Evolutionary conservation across 495 filamentous ascomycete genomes (phyloP), one percentile per base, ranked within the genome.

Genomic region (Penicillium riverlandense): DNA sequence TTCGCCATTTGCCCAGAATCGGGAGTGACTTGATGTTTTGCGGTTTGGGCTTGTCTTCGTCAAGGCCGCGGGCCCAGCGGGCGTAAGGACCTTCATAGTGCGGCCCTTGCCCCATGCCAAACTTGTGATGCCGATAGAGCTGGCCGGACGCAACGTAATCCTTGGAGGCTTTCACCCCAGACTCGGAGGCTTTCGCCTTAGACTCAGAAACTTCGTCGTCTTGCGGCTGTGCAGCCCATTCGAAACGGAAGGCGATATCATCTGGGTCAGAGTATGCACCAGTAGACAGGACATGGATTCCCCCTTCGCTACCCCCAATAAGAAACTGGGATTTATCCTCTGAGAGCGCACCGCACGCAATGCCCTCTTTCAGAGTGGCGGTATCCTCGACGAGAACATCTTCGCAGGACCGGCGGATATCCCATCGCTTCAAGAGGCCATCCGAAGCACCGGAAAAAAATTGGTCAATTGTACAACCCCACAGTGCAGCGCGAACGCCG

Each of bases 381-480:
- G 75, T 54, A 49, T 90, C 75, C 16, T 75, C 62, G n/a, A 95
- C 71, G 28, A 85, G 72, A 1, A 70, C 77, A 56, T 83, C 70
- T 31, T 78, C 72, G 0, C 70, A 54, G 3, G 82, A 72, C 14
- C 75, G 74, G 36, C 71, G 71, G 14, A 94, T 71, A 56, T 96
- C 80, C 92, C 92, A 98, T 13, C 80, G 75, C 43, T 89, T 95
- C 7, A 98, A 71, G 0, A 84, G 69, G 1, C 92, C 91, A 56
- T 98, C 92, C 0, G 89, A 92, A 3, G 83, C 84, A 2, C 90
- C 92, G n/a, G 86, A 95, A 54, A 90, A 95, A 37, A 96, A 78
- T 0, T 85, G 71, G 39, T 85, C 79, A 6, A 72, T 63, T 0
- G 74, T 74, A 3, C 73, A 70, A 2, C 85, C 90, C 91, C 91